Base-by-base conservation (phyloP, 257 asterid genomes). In the Penstemon eatonii region DNA sequence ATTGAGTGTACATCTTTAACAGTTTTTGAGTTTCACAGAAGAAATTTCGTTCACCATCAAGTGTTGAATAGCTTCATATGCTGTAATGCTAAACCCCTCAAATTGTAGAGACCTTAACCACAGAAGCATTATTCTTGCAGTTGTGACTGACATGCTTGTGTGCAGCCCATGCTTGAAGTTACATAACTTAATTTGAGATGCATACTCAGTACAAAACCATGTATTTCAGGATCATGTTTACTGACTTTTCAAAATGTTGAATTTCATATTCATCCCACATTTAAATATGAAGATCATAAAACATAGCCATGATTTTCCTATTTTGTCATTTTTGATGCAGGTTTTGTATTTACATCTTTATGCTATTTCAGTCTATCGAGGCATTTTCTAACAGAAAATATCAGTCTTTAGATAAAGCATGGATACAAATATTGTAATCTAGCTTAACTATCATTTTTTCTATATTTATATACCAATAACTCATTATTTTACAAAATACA, bases 91-190 rank as follows among this genome's bases (percentile, higher is more conserved):
- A 25, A 62, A 61, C 56, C 65, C 65, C 5, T 71, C 61, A 66
- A 25, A 10, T 63, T 67, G 51, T 77, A 59, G 71, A 56, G 43
- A 56, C 54, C 53, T 51, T 61, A 47, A 56, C 64, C 67, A 36
- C 38, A 44, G 47, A 68, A 13, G 44, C 36, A 56, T 69, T 44
- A 42, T 37, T 45, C 9, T 70, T 68, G 64, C 69, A 60, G 71
- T 52, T 39, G 59, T 59, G 44, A 41, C 74, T 68, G 58, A 68
- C 70, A 63, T 59, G 43, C 12, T 58, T 71, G 75, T 68, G 68
- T 64, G 76, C 74, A 41, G 65, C 74, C 62, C 76, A 75, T 54
- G 49, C 71, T 69, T 51, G 75, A 46, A 50, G 33, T 25, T 2
- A 33, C 69, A 56, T 37, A 49, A 49, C 15, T 49, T 10, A 49